Percentiles rank a stretch among this genome's conserved stretches.
phyloP scores from a whole-genome alignment of 305 asterid species.

The Nicotiana rustica region DNA sequence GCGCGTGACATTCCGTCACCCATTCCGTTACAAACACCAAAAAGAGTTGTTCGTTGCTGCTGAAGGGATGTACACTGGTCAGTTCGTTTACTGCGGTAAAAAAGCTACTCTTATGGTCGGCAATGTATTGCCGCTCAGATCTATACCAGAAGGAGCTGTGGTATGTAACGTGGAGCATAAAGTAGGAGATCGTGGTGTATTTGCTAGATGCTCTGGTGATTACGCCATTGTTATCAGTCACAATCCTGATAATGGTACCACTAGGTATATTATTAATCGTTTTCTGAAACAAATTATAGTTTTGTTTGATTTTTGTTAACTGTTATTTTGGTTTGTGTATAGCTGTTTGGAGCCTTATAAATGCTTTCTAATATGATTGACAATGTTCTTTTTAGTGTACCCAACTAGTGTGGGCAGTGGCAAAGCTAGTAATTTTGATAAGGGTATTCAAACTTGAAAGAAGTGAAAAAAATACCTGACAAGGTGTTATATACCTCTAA shows the following conservation, averaged over 20 bases:
- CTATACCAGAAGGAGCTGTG: conserved; percentile 90
- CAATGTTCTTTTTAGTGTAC: too few species aligned
- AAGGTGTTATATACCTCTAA: too few species aligned
- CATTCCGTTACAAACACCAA: conserved; percentile 89
- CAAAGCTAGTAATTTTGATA: too few species aligned
- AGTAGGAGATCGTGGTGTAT: conserved; percentile 88
- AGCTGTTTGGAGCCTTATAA: not conserved
- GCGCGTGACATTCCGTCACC: conserved; percentile 88
- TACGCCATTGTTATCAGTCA: conserved; percentile 92
- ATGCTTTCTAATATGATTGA: not conserved
- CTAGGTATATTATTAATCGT: conserved; percentile 54
- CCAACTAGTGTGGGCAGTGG: too few species aligned
- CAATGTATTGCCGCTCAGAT: conserved; percentile 82
- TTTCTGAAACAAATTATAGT: too few species aligned
- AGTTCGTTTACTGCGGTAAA: conserved; percentile 85
- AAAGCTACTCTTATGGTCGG: conserved; percentile 85
- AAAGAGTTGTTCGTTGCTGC: conserved; percentile 96
- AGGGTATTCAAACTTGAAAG: too few species aligned
- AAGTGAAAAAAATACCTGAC: too few species aligned
- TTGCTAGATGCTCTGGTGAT: conserved; percentile 94
- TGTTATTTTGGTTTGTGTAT: not conserved
- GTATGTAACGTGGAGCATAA: conserved; percentile 95
- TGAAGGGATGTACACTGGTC: conserved; percentile 91
- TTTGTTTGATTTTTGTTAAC: not conserved
- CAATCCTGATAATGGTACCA: conserved; percentile 88